These are phyloP conservation scores for Haplographium delicatum DNA, from an alignment of 495 filamentous ascomycete species.

Conservation along the genomic window DNA sequence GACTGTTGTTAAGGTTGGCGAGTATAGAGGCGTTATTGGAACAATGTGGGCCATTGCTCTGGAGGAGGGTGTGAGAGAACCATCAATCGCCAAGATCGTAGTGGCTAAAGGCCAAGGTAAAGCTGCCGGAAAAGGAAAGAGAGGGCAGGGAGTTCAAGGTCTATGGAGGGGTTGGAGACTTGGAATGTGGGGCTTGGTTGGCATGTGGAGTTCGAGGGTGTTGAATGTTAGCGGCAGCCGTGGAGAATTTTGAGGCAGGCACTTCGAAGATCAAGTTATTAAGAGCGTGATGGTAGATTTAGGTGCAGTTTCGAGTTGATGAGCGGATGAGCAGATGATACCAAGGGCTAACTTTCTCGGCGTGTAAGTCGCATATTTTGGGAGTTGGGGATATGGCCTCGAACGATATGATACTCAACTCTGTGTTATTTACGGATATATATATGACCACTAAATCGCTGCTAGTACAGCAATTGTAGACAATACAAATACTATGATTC, in stretches of 20 bases:
- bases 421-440: slow-evolving; percentile 6
- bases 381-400: neutral
- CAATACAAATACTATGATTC: too few relatives aligned
- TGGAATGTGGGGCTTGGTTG: slow-evolving; percentile 90
- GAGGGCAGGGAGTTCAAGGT: slow-evolving; percentile 78
- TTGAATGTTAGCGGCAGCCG: slow-evolving; percentile 7
- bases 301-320: neutral
- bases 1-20: slow-evolving; percentile 67
- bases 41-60: slow-evolving; percentile 83
- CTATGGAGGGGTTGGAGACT: slow-evolving; percentile 93
- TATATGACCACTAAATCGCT: slow-evolving; percentile 4
- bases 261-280: neutral
- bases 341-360: slow-evolving; percentile 6
- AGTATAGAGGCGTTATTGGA: slow-evolving; percentile 74
- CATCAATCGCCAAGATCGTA: slow-evolving; percentile 28
- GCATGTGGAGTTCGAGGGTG: slow-evolving; percentile 8
- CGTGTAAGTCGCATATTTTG: neutral
- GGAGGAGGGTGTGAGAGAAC: slow-evolving; percentile 62
- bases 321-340: slow-evolving; percentile 3
- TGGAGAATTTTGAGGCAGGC: slow-evolving; percentile 7
- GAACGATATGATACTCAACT: slow-evolving; percentile 8
- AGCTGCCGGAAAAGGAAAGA: slow-evolving; percentile 40
- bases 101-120: slow-evolving; percentile 30
- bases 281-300: neutral
- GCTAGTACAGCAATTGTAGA: too few relatives aligned